phyloP scores from a whole-genome alignment of 202 grass and related monocot genomes.

The Setaria viridis region DNA sequence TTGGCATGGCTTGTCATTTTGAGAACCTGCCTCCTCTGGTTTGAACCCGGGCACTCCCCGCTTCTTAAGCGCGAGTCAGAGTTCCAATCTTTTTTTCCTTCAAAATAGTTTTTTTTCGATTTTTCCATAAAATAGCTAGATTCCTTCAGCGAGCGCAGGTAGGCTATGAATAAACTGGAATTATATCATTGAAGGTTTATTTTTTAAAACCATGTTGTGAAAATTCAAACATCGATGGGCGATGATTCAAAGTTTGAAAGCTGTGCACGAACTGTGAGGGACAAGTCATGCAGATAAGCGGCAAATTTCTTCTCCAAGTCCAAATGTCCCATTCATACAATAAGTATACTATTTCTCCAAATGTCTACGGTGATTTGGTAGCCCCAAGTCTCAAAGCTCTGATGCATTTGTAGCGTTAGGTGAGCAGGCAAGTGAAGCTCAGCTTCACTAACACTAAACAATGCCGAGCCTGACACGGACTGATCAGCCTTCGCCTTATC shows the following conservation, averaged over 20 bases:
- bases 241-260: not conserved
- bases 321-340: conserved; percentile 3
- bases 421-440: conserved; percentile 52
- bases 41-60: not conserved
- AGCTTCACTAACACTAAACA: conserved; percentile 51
- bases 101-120: not conserved
- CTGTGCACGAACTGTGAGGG: not conserved
- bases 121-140: not conserved
- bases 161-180: not conserved
- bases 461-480: conserved; percentile 29
- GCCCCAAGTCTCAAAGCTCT: conserved; percentile 40
- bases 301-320: not conserved
- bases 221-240: not conserved
- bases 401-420: conserved; percentile 47
- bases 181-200: not conserved
- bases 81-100: too few species aligned
- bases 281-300: conserved; percentile 31
- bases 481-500: conserved; percentile 48
- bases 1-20: not conserved
- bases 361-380: conserved; percentile 48
- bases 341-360: not conserved
- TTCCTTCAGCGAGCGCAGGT: not conserved
- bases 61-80: not conserved
- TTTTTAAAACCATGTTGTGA: not conserved
- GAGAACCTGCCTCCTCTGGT: not conserved